Base-by-base conservation (phyloP, 345 rosid species). In the Hypericum androsaemum region DNA sequence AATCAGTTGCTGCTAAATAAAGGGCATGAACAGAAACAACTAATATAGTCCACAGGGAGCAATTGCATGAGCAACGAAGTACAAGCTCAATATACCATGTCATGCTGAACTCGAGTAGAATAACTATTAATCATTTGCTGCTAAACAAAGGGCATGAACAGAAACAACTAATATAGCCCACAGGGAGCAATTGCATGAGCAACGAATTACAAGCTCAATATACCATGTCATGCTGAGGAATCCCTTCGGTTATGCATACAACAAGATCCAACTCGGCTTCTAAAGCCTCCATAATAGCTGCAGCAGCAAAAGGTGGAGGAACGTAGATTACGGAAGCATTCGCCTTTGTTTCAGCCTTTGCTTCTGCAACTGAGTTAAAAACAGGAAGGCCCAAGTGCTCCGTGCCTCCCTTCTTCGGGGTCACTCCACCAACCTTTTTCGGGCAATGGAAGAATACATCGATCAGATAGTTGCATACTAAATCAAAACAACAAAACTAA, bases 161-260 rank as follows among this genome's bases (percentile, higher is more conserved):
- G n/a, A n/a, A n/a, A n/a, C n/a, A n/a, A n/a, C n/a, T n/a, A n/a
- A n/a, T n/a, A n/a, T n/a, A n/a, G n/a, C n/a, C n/a, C 4, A 22
- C 32, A 22, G 32, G 32, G 32, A 46, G 9, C 10, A 0, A 12
- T 12, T 16, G 8, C 3, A 12, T 13, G 22, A 12, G 49, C n/a
- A 10, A 46, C 9, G 9, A 46, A 44, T 8, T 8, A 10, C 12
- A 7, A 7, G 39, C 17, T 7, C 16, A 42, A 22, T 11, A 52
- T 76, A 87, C 98, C 98, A 90, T 90, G 66, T 90, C 98, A 58
- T 87, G 96, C 56, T 87, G 96, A 64, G 98, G 98, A 52, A 87
- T 84, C 58, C 96, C 98, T 74, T 90, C 98, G 0, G 98, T 87
- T 39, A 87, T 84, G 69, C 98, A 90, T 46, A 90, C 98, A 43